phyloP scores from a whole-genome alignment of 1,139 yeast genomes.

The Insectozyma bohioensis region DNA sequence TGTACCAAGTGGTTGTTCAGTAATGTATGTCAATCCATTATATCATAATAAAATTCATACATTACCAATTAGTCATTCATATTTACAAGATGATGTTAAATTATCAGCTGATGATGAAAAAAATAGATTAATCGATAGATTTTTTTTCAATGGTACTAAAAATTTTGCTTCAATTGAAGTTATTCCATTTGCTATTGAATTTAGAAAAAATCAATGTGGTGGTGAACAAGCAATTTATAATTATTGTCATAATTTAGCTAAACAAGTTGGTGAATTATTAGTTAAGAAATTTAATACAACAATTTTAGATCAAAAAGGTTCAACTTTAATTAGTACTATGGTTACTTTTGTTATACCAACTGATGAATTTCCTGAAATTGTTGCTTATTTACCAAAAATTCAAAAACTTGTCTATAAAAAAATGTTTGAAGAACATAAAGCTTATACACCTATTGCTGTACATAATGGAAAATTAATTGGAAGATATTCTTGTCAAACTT shows the following conservation, averaged over 20 bases:
- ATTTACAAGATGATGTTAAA: slow-evolving; percentile 20
- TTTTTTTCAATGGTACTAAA: slow-evolving; percentile 38
- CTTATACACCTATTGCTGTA: slow-evolving; percentile 46
- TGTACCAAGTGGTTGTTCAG: slow-evolving; percentile 59
- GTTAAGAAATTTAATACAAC: slow-evolving; percentile 39
- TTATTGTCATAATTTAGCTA: slow-evolving; percentile 49
- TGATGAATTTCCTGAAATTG: slow-evolving; percentile 15
- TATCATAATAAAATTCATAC: slow-evolving; percentile 56
- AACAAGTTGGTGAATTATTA: slow-evolving; percentile 37
- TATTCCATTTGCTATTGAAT: slow-evolving; percentile 44
- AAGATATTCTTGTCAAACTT: slow-evolving; percentile 61
- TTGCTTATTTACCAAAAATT: slow-evolving; percentile 12
- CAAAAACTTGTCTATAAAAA: slow-evolving; percentile 10
- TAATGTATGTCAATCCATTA: slow-evolving; percentile 55
- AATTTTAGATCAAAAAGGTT: slow-evolving; percentile 28
- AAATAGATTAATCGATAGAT: slow-evolving; percentile 38
- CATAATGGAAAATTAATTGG: slow-evolving; percentile 45
- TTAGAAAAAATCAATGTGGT: slow-evolving; percentile 55
- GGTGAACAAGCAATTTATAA: slow-evolving; percentile 54
- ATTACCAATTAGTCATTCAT: slow-evolving; percentile 56
- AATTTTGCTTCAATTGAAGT: slow-evolving; percentile 27
- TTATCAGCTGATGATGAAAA: slow-evolving; percentile 23
- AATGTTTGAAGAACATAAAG: slow-evolving; percentile 25
- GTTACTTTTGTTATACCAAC: slow-evolving; percentile 39
- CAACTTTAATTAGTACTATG: slow-evolving; percentile 32